These are phyloP conservation scores for Leersia perrieri DNA, from an alignment of 176 grass and related monocot genomes.

Conservation along the genomic window DNA sequence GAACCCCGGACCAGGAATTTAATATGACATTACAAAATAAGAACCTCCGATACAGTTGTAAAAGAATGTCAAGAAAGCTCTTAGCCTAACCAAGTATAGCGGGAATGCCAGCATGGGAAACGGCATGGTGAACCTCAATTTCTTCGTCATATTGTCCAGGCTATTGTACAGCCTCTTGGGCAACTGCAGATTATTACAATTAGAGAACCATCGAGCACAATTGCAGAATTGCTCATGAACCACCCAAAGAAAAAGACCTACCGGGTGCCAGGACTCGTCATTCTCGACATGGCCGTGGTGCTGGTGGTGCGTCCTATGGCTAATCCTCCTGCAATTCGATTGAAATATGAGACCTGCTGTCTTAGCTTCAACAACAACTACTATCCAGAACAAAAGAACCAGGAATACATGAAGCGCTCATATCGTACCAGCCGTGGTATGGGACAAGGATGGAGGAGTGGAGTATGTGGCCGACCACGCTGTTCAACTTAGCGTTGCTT, in stretches of 20 bases:
- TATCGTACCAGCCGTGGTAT: slow-evolving; percentile 84
- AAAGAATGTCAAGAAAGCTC: neutral
- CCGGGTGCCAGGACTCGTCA: slow-evolving; percentile 95
- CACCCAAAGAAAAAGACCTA: slow-evolving; percentile 29
- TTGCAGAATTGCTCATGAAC: slow-evolving; percentile 1
- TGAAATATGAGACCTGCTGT: neutral
- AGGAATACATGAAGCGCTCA: neutral
- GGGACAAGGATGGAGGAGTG: slow-evolving; percentile 96
- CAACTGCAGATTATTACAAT: slow-evolving; percentile 54
- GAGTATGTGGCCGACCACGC: slow-evolving; percentile 89
- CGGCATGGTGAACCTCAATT: slow-evolving; percentile 72
- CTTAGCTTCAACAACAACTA: slow-evolving; percentile 20
- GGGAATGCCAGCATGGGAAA: slow-evolving; percentile 94
- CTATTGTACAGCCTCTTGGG: slow-evolving; percentile 75
- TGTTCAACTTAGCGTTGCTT: slow-evolving; percentile 75
- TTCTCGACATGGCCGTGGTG: slow-evolving; percentile 98
- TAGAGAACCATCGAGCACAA: neutral
- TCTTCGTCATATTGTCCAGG: slow-evolving; percentile 55
- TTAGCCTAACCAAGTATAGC: slow-evolving; percentile 72
- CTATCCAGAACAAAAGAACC: neutral
- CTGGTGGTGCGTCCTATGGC: slow-evolving; percentile 95
- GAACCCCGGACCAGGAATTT: slow-evolving; percentile 12
- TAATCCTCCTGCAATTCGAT: slow-evolving; percentile 79
- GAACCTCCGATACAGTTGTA: neutral
- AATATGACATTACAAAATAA: slow-evolving; percentile 8